Conservation (phyloP, 116 monocot genomes). For the Posidonia oceanica region DNA sequence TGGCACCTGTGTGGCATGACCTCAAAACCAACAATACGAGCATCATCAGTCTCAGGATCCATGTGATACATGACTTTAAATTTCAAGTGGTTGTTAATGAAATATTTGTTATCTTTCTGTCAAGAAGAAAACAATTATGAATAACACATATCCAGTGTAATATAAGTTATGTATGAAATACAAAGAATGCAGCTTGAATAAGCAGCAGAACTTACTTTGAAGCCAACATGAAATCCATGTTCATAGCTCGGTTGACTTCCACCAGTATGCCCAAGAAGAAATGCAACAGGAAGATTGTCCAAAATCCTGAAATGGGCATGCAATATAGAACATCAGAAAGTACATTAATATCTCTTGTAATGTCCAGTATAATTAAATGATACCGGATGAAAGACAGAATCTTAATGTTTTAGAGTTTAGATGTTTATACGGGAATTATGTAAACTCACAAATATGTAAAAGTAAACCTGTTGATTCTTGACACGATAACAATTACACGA, state of each 20-base stretch:
- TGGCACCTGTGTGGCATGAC: conserved; percentile 67
- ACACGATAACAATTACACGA: too few relatives aligned
- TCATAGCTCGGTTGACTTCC: conserved; percentile 53
- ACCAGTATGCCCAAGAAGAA: conserved; percentile 38
- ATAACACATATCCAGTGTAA: neutral
- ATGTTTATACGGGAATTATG: neutral
- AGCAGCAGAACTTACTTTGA: conserved; percentile 24
- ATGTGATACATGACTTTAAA: conserved; percentile 74
- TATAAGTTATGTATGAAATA: neutral
- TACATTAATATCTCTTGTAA: neutral
- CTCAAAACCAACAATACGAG: conserved; percentile 86
- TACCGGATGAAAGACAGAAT: neutral
- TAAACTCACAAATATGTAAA: too few relatives aligned
- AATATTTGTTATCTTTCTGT: conserved; percentile 51
- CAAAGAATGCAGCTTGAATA: neutral
- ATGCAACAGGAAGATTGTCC: conserved; percentile 81
- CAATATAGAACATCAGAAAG: neutral
- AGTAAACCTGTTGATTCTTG: too few relatives aligned
- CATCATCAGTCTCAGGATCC: conserved; percentile 40
- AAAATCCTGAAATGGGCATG: conserved; percentile 38
- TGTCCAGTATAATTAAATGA: neutral
- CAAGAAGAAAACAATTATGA: neutral
- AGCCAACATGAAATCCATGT: conserved; percentile 71
- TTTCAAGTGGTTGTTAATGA: conserved; percentile 67
- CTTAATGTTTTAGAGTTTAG: neutral